These are phyloP conservation scores for Immersiporthe knoxdaviesiana DNA, from an alignment of 2,329 filamentous ascomycete species.

Conservation along the genomic window DNA sequence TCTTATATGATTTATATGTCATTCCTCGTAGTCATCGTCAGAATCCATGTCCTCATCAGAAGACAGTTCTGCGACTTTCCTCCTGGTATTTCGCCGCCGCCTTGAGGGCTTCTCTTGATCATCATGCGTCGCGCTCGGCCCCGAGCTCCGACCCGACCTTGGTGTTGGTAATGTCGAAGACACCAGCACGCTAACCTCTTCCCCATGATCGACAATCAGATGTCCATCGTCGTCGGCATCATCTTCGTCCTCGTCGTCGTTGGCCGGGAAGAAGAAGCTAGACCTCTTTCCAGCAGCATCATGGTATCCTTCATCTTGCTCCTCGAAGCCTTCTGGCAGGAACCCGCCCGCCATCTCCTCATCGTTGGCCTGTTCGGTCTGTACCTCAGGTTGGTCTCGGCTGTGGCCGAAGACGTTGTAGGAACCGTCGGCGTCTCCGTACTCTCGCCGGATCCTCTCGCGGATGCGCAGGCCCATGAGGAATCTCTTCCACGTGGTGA, in stretches of 20 bases:
- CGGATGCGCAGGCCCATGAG: constrained; percentile 83
- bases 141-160: neutral
- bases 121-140: neutral
- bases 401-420: constrained; percentile 60
- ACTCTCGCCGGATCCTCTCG: constrained; percentile 75
- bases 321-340: constrained; percentile 59
- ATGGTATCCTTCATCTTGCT: constrained; percentile 46
- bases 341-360: constrained; percentile 65
- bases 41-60: constrained; percentile 31
- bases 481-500: constrained; percentile 85
- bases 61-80: constrained; percentile 16
- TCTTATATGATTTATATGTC: constrained; percentile 8
- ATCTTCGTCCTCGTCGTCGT: constrained; percentile 44
- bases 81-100: constrained; percentile 21
- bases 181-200: constrained; percentile 41
- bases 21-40: constrained; percentile 27
- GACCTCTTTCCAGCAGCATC: constrained; percentile 40
- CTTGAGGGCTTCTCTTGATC: constrained; percentile 19
- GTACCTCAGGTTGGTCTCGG: constrained; percentile 39
- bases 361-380: constrained; percentile 36
- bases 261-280: constrained; percentile 51
- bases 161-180: constrained; percentile 6
- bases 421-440: constrained; percentile 61
- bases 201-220: constrained; percentile 38
- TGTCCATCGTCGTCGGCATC: constrained; percentile 40